Evolutionary conservation across 352 stramenopile species (phyloP), one percentile per base, ranked within the genome.

Genomic region (Bremia lactucae): DNA sequence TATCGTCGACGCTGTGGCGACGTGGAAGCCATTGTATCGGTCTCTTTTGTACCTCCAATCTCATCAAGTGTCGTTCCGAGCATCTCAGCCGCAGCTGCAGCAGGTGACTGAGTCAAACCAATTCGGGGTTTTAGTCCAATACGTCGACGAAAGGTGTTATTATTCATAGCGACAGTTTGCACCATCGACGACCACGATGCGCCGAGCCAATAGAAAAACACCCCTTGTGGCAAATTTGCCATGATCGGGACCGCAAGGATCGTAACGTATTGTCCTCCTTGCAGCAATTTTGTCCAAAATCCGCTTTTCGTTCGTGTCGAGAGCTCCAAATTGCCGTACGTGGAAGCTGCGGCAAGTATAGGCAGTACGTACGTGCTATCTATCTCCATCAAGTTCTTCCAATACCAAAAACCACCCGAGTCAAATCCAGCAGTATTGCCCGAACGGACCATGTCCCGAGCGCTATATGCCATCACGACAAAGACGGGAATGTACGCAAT

Each of bases 171-270:
- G 1, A 72, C 34, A 2, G 53, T 78, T 51, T 88, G 76, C 10
- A 47, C 71, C 47, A 85, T 68, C 13, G 66, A 77, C 33, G 71
- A 58, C 69, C 76, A 87, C 7, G 72, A 85, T 0, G 72, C 69
- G 6, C 66, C 72, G 31, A 88, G 55, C 76, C 76, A 88, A 57
- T 87, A 86, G 41, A 88, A 88, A 39, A 88, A 88, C 6, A 88
- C 62, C n/a, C 76, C 76, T 35, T 88, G 72, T 2, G 68, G 68
- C 13, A 84, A 47, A 41, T 46, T 65, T 7, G 49, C 62, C 38
- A 82, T 43, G 31, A 78, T 55, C 1, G 67, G 67, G 8, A 83
- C 52, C 40, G 72, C 71, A 11, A 84, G 22, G 23, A 87, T 64
- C 2, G 58, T 72, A 11, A 58, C 21, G 31, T 79, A 87, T 55